These are phyloP conservation scores for Helotiales sp. DNA, from an alignment of 2,329 filamentous ascomycete genomes.

Conservation along the genomic window DNA sequence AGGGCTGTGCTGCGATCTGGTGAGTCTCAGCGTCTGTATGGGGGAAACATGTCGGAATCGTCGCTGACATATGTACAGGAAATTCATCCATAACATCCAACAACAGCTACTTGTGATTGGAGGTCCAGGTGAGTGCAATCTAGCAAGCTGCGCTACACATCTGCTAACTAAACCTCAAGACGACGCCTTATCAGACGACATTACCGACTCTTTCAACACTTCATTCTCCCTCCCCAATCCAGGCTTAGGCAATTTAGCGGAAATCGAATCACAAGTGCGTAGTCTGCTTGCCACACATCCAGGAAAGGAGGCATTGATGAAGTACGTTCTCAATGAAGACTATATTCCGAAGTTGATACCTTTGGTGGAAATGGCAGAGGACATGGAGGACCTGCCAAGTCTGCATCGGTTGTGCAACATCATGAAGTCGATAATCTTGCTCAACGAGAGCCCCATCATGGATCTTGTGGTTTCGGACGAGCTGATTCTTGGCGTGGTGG, in stretches of 20 bases:
- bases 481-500: conserved; percentile 88
- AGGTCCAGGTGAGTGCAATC: conserved; percentile 59
- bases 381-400: conserved; percentile 84
- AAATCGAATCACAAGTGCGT: conserved; percentile 86
- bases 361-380: conserved; percentile 85
- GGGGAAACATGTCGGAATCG: background rate
- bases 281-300: conserved; percentile 73
- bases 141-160: background rate
- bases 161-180: conserved; percentile 54
- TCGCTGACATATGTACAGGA: conserved; percentile 58
- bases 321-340: conserved; percentile 82
- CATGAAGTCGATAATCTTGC: conserved; percentile 92
- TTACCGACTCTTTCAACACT: conserved; percentile 71
- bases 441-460: conserved; percentile 95
- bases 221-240: conserved; percentile 77
- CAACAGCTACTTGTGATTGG: conserved; percentile 70
- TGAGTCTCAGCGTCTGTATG: conserved; percentile 48
- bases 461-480: conserved; percentile 91
- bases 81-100: conserved; percentile 88
- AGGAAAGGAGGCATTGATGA: conserved; percentile 84
- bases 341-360: conserved; percentile 89
- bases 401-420: conserved; percentile 94
- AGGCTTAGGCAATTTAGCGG: conserved; percentile 79
- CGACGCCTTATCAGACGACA: conserved; percentile 86
- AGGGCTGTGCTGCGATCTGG: conserved; percentile 94